A percentile compares a stretch with the other conserved stretches of the same genome.
Conservation (phyloP, 371 early-diverging fungal species). For the Mucor sp. region DNA sequence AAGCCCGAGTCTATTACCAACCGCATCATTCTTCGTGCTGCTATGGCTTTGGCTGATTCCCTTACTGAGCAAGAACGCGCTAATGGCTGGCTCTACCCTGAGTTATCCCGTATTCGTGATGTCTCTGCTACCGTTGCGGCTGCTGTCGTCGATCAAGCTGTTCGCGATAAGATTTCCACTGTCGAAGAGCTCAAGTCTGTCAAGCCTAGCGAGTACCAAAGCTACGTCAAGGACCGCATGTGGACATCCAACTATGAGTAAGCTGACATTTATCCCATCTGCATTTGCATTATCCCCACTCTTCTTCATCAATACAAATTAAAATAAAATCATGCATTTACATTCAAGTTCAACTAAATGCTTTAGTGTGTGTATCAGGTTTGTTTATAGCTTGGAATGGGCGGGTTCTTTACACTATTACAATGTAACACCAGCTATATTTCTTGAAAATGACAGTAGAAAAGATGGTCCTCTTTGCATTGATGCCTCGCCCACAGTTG, state of each 20-base stretch:
- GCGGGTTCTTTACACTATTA: not conserved
- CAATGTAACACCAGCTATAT: not conserved
- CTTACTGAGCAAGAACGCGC: slow-evolving; percentile 68
- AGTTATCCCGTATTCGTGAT: slow-evolving; percentile 80
- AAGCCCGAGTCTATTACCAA: slow-evolving; percentile 75
- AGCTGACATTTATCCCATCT: not conserved
- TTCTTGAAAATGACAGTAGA: not conserved
- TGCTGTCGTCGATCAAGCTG: slow-evolving; percentile 70
- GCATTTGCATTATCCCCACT: not conserved
- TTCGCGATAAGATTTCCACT: slow-evolving; percentile 60
- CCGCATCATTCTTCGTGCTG: slow-evolving; percentile 76
- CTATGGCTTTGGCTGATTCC: slow-evolving; percentile 81
- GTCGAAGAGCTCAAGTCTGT: slow-evolving; percentile 30
- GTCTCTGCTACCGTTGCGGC: slow-evolving; percentile 79
- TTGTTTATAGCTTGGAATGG: not conserved
- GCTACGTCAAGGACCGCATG: slow-evolving; percentile 51
- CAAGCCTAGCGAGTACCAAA: slow-evolving; percentile 22
- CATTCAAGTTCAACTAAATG: not conserved
- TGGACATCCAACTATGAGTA: slow-evolving; percentile 35
- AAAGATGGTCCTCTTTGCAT: not conserved
- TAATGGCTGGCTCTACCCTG: slow-evolving; percentile 78
- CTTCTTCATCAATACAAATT: not conserved
- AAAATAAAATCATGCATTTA: not conserved
- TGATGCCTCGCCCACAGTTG: no score
- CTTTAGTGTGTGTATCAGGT: not conserved